These are phyloP conservation scores for Backusella circina DNA, from an alignment of 192 early-diverging fungal genomes.

Conservation along the genomic window DNA sequence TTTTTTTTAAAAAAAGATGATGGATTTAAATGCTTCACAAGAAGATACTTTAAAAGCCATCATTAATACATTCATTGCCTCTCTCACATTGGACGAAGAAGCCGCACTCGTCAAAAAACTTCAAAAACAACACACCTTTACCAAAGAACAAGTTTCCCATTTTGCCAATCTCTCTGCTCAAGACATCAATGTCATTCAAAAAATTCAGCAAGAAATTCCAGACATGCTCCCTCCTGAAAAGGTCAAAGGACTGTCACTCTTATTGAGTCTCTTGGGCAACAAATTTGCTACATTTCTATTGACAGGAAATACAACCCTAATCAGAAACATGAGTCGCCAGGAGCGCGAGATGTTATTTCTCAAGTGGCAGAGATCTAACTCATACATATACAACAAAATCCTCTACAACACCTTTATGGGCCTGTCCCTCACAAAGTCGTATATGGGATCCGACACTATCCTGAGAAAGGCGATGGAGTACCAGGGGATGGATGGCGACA, in stretches of 20 bases:
- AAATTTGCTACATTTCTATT: constrained; percentile 27
- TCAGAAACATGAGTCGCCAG: constrained; percentile 25
- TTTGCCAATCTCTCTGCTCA: neutral
- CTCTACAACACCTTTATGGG: constrained; percentile 4
- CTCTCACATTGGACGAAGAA: constrained; percentile 33
- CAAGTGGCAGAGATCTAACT: constrained; percentile 18
- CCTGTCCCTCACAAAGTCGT: neutral
- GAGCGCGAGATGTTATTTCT: constrained; percentile 32
- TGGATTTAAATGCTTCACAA: neutral
- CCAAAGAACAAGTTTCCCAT: neutral
- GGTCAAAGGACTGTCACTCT: neutral
- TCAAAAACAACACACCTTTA: neutral
- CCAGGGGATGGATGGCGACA: neutral
- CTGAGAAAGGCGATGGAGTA: neutral
- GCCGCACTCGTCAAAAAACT: neutral
- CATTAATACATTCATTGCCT: constrained; percentile 45
- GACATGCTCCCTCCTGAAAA: neutral
- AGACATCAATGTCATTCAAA: neutral
- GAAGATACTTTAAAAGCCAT: constrained; percentile 37
- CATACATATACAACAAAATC: constrained; percentile 24
- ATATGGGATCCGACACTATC: neutral
- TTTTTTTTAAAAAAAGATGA: neutral
- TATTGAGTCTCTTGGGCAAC: constrained; percentile 31
- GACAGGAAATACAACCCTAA: constrained; percentile 24
- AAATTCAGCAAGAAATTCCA: neutral